Conservation (phyloP, 2,329 filamentous ascomycete species). For the Arthrocladium fulminans region DNA sequence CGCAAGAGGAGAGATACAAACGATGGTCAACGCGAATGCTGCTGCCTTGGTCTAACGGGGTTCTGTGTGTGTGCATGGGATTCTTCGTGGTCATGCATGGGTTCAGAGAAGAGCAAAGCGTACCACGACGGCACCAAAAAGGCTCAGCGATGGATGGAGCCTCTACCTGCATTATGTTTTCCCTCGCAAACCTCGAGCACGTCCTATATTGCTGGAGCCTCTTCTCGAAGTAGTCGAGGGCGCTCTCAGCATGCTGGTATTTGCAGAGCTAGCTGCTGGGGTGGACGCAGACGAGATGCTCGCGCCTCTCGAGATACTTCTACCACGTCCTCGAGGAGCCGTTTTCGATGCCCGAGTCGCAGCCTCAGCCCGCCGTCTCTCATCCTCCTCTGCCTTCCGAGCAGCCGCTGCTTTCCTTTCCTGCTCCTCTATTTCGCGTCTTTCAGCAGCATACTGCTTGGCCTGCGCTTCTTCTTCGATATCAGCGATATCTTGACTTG, state of each 20-base stretch:
- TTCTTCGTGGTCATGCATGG: too few species aligned
- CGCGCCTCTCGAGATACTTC: constrained; percentile 11
- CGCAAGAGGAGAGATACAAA: too few species aligned
- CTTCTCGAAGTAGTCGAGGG: constrained; percentile 11
- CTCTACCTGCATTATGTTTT: too few species aligned
- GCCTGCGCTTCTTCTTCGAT: constrained; percentile 69
- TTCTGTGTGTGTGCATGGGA: too few species aligned
- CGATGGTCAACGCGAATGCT: too few species aligned
- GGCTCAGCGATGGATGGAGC: too few species aligned
- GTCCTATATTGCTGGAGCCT: constrained; percentile 12
- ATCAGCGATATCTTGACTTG: constrained; percentile 75
- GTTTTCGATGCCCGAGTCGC: constrained; percentile 26
- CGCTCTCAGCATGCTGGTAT: constrained; percentile 10
- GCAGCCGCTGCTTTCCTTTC: constrained; percentile 62
- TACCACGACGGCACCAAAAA: too few species aligned
- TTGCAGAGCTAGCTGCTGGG: constrained; percentile 12
- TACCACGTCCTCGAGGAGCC: constrained; percentile 24
- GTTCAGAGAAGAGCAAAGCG: too few species aligned
- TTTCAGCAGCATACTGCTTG: constrained; percentile 67
- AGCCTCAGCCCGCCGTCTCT: constrained; percentile 30
- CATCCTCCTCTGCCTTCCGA: constrained; percentile 43
- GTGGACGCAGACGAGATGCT: constrained; percentile 10
- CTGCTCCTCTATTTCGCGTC: constrained; percentile 69
- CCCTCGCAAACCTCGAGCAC: constrained; percentile 12
- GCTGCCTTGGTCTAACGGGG: too few species aligned